Conservation (phyloP, 2,329 filamentous ascomycete species). For the Metarhizium sp. region DNA sequence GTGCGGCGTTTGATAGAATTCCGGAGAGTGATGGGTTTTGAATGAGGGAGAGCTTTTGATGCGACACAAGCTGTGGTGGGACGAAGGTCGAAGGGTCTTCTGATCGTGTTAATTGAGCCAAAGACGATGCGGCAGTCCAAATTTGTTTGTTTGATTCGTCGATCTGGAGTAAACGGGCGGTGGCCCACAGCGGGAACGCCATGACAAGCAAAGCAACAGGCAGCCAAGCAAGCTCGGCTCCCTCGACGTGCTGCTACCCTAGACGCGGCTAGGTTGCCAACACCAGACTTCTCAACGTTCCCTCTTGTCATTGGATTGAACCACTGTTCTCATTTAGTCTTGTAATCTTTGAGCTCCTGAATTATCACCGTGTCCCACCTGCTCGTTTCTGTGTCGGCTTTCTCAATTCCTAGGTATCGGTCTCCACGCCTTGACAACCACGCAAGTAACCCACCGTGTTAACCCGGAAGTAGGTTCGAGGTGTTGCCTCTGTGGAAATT, state of each 20-base stretch:
- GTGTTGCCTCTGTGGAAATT: too few species aligned
- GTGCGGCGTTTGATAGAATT: neutral
- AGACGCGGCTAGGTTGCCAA: neutral
- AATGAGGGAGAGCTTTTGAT: neutral
- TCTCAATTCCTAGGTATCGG: too few species aligned
- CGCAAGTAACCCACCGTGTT: too few species aligned
- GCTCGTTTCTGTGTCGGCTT: too few species aligned
- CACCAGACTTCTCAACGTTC: neutral
- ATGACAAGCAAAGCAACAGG: neutral
- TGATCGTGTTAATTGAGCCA: neutral
- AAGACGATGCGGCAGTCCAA: neutral
- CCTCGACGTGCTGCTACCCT: neutral
- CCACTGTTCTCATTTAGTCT: too few species aligned
- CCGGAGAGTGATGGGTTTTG: neutral
- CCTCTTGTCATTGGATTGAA: neutral
- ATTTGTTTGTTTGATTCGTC: slow-evolving; percentile 2
- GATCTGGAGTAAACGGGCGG: neutral
- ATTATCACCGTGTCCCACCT: too few species aligned
- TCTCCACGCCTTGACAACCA: too few species aligned
- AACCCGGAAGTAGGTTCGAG: too few species aligned
- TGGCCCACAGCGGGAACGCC: neutral
- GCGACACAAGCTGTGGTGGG: too few species aligned
- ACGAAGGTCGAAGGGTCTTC: too few species aligned
- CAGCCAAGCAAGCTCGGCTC: too few species aligned
- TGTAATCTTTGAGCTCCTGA: too few species aligned